Base-by-base conservation (phyloP, 208 protist species). In the Acanthamoeba divionensis region DNA sequence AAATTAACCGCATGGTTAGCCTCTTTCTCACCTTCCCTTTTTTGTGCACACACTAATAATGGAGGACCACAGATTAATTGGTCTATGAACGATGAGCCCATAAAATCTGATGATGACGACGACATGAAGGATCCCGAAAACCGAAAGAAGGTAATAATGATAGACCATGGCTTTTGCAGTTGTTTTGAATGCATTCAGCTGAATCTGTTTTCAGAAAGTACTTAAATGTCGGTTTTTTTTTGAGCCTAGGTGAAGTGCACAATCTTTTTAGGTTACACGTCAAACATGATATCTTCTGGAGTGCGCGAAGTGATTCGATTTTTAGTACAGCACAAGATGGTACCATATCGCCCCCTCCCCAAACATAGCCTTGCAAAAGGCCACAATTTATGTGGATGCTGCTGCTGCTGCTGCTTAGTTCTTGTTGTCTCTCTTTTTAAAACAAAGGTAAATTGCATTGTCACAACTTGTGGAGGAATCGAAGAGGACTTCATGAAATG, bases 401-500 rank as follows among this genome's bases (percentile, higher is more conserved):
- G 55, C n/a, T 60, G 52, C n/a, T 60, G 52, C n/a, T 60, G 55
- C 29, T 6, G 55, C 29, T 63, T 4, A 33, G 2, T 26, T 63
- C 29, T 26, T 63, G 24, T 4, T 63, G 1, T 26, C 29, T 63
- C 26, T 63, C 29, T 26, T 63, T 63, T 4, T 4, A 63, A 63
- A 31, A 31, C 1, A 1, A 33, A 98, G 54, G 94, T 99, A n/a
- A 98, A 99, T 92, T 95, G 92, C n/a, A 95, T 99, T 66, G 98
- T 99, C 33, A 97, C 98, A 6, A 99, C 99, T 26, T 98, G 98
- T 1, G 99, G 99, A 36, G 99, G 98, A 38, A 93, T 99, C 41
- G 99, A 99, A 91, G 99, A 99, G 93, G 99, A 99, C 91, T 96
- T 99, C 31, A 99, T 99, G 86, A 99, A 99, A 94, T 99, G 98